Base-by-base conservation (phyloP, 2,329 filamentous ascomycete genomes). In the Aschersonia sp. region DNA sequence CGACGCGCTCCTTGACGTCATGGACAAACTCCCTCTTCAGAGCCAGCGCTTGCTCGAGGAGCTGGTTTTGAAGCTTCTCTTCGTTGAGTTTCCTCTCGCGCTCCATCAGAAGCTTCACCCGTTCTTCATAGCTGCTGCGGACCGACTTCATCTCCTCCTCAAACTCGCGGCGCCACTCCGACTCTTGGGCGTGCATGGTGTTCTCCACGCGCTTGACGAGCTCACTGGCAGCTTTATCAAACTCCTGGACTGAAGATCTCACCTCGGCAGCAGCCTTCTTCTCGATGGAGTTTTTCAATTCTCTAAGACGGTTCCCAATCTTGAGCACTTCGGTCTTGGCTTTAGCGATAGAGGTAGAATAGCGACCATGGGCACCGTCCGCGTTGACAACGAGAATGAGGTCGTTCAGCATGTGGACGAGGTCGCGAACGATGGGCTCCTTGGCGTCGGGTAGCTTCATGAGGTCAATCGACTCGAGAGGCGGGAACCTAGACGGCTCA, bases 331-430 rank as follows among this genome's bases (percentile, higher is more conserved):
- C 84, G 47, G 74, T 72, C 74, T 95, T 97, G 52, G 90, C 89
- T 71, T 92, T 89, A 55, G 76, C 71, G 49, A 98, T 81, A 1
- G 87, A 83, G 3, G 77, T 75, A 46, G 79, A 80, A 66, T 92
- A 95, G 64, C 84, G 87, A 55, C 75, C 75, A 52, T 83, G 78
- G 49, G 86, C 79, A 51, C 83, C 79, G 62, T 95, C 90, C 49
- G 85, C 84, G 64, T 95, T 95, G 62, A 95, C 82, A 44, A 94
- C 87, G 7, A 86, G 81, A 60, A 98, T 95, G 57, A 98, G 83
- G 64, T 94, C 87, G 68, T 98, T 98, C 57, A 98, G 76, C 68
- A 95, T 90, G 69, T 87, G 90, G 50, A 94, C 87, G 5, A 98
- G 73, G 58, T 97, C 87, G 66, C 95, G 88, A 29, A 97, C 85